Evolutionary conservation across 2,329 filamentous ascomycete genomes (phyloP), one percentile per base, ranked within the genome.

Genomic region (Xylariaceae sp.): DNA sequence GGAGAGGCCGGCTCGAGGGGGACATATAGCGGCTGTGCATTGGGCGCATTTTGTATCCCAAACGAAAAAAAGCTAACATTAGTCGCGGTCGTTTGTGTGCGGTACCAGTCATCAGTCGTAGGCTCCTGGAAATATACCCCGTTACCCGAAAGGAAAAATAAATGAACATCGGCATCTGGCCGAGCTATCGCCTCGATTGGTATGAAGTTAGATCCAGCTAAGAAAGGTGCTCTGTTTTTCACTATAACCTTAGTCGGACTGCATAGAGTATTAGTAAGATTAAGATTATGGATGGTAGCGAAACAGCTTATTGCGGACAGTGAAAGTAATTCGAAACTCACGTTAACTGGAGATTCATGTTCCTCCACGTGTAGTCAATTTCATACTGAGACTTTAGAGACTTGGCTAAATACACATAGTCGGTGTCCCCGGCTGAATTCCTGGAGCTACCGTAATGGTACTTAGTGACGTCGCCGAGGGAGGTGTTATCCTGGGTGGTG

Each of bases 1-100:
- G 51, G 53, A 4, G 57, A 60, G 1, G 57, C 53, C 10, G 46
- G 26, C 41, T 55, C 57, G 5, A 13, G 5, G 10, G 49, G 47
- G 2, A 26, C 20, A 40, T 53, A 53, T 9, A 21, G n/a, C n/a
- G n/a, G n/a, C n/a, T n/a, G n/a, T n/a, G n/a, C n/a, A n/a, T n/a
- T n/a, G n/a, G n/a, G n/a, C n/a, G n/a, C n/a, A n/a, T n/a, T n/a
- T n/a, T n/a, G n/a, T n/a, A n/a, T n/a, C n/a, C n/a, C n/a, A n/a
- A n/a, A n/a, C n/a, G n/a, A n/a, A n/a, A n/a, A 32, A 27, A 20
- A 13, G 36, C 20, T 16, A 24, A 5, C 26, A 11, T 6, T 15
- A 24, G 5, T 29, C 7, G 5, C 2, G 6, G 11, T 8, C 6
- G 1, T 4, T 27, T 15, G 13, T 6, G 49, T 30, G 8, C 24